Percentiles rank a stretch among this genome's conserved stretches.
Evolutionary conservation across 1,284 basidiomycete genomes (phyloP).

Genomic region (Microbotryum silenes-acaulis): DNA sequence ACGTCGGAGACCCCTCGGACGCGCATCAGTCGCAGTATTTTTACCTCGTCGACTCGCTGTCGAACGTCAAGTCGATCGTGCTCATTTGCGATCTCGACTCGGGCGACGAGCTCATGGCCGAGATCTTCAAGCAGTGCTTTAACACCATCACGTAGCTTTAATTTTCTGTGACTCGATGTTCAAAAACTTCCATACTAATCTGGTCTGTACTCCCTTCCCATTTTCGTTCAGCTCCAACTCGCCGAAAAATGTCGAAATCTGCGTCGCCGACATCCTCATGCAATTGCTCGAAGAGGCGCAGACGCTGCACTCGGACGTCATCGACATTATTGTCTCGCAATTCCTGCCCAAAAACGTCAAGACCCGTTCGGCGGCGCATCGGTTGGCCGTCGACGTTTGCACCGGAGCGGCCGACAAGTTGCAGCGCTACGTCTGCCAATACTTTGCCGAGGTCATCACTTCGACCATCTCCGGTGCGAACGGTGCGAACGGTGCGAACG

Average conservation of each 20-base stretch:
- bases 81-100: slow-evolving; percentile 79
- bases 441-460: slow-evolving; percentile 82
- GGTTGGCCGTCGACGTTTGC: slow-evolving; percentile 82
- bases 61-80: slow-evolving; percentile 88
- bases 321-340: slow-evolving; percentile 75
- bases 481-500: slow-evolving; percentile 11
- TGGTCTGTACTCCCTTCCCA: neutral
- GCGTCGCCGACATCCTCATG: slow-evolving; percentile 78
- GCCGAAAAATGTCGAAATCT: slow-evolving; percentile 80
- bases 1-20: slow-evolving; percentile 52
- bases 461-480: slow-evolving; percentile 42
- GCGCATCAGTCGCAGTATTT: slow-evolving; percentile 82
- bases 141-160: slow-evolving; percentile 54
- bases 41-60: slow-evolving; percentile 81
- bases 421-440: slow-evolving; percentile 71
- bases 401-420: slow-evolving; percentile 74
- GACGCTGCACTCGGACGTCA: slow-evolving; percentile 63
- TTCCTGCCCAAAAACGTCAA: slow-evolving; percentile 63
- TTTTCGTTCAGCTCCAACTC: slow-evolving; percentile 50
- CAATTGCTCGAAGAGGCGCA: slow-evolving; percentile 81
- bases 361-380: slow-evolving; percentile 52
- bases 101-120: slow-evolving; percentile 72
- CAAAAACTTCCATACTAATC: too few relatives aligned
- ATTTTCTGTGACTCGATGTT: neutral
- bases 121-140: slow-evolving; percentile 78